Evolutionary conservation across 2,329 filamentous ascomycete genomes (phyloP).

Genomic region (Penicillium sp.): DNA sequence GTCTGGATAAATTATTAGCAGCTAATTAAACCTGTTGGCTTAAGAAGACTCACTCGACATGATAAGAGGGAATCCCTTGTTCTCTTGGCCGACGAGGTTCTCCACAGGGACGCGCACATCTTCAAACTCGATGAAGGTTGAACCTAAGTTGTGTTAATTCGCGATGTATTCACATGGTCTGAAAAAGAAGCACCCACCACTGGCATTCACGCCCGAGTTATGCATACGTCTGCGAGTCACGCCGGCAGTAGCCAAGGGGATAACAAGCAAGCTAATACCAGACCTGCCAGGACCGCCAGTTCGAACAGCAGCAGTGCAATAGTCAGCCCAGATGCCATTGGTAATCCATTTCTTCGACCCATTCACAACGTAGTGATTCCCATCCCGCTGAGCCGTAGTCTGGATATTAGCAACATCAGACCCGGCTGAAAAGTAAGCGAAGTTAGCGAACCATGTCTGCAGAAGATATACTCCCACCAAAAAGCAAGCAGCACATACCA

Average conservation of each 20-base stretch:
- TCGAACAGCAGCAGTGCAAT: conserved; percentile 52
- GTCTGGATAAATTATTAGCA: conserved; percentile 31
- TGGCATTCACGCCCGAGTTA: conserved; percentile 60
- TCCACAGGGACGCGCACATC: conserved; percentile 61
- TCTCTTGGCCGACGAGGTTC: conserved; percentile 61
- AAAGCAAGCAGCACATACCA: conserved; percentile 36
- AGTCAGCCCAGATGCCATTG: conserved; percentile 52
- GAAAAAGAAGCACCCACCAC: conserved; percentile 37
- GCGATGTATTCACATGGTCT: neutral
- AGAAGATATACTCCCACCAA: neutral
- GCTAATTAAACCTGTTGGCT: neutral
- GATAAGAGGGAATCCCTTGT: conserved; percentile 61
- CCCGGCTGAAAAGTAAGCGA: conserved; percentile 36
- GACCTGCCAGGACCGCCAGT: conserved; percentile 52
- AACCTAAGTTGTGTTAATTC: conserved; percentile 24
- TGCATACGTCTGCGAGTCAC: conserved; percentile 46
- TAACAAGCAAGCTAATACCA: conserved; percentile 57
- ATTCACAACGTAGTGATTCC: conserved; percentile 53
- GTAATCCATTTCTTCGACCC: conserved; percentile 64
- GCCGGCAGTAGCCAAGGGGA: conserved; percentile 57
- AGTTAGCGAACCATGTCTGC: conserved; percentile 2
- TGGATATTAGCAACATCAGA: conserved; percentile 58
- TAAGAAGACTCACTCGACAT: conserved; percentile 49
- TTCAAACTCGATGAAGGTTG: conserved; percentile 60
- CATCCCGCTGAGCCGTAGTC: conserved; percentile 50